A percentile compares a stretch with the other conserved stretches of the same genome.
These are phyloP conservation scores for Lentinus brumalis DNA, from an alignment of 768 basidiomycete species.

Conservation along the genomic window DNA sequence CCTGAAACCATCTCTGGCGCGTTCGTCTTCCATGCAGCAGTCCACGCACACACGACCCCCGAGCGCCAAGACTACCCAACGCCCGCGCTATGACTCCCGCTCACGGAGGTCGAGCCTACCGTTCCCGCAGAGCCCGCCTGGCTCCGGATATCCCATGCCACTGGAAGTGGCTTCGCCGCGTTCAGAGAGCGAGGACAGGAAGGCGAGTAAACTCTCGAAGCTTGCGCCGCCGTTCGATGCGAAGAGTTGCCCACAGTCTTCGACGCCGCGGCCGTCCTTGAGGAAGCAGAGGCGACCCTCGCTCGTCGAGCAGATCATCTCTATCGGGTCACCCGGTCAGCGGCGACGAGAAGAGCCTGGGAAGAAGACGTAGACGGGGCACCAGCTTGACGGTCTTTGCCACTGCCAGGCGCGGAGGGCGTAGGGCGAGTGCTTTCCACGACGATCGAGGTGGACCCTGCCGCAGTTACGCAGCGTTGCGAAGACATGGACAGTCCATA, in stretches of 20 bases:
- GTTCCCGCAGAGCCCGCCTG: conserved; percentile 31
- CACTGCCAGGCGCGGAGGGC: conserved; percentile 1
- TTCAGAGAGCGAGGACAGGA: conserved; percentile 3
- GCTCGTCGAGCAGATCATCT: conserved; percentile 24
- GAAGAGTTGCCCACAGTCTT: conserved; percentile 7
- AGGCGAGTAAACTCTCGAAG: conserved; percentile 12
- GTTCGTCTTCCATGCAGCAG: conserved; percentile 2
- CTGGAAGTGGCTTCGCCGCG: conserved; percentile 25
- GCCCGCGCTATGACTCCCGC: conserved; percentile 14
- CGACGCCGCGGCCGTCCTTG: conserved; percentile 18
- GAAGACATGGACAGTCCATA: background rate
- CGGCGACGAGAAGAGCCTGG: conserved; percentile 17
- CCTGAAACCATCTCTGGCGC: conserved; percentile 13
- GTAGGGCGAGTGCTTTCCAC: background rate
- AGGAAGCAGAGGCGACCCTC: conserved; percentile 28
- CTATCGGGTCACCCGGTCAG: conserved; percentile 16
- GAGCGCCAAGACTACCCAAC: conserved; percentile 5
- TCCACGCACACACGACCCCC: conserved; percentile 2
- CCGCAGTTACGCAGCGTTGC: background rate
- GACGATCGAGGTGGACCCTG: background rate
- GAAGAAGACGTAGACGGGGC: background rate
- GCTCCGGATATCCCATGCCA: conserved; percentile 27
- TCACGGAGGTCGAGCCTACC: conserved; percentile 19
- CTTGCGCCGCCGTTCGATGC: background rate
- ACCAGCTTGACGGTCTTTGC: background rate